These are phyloP conservation scores for Golubevia pallescens DNA, from an alignment of 1,284 basidiomycete species.

Conservation along the genomic window DNA sequence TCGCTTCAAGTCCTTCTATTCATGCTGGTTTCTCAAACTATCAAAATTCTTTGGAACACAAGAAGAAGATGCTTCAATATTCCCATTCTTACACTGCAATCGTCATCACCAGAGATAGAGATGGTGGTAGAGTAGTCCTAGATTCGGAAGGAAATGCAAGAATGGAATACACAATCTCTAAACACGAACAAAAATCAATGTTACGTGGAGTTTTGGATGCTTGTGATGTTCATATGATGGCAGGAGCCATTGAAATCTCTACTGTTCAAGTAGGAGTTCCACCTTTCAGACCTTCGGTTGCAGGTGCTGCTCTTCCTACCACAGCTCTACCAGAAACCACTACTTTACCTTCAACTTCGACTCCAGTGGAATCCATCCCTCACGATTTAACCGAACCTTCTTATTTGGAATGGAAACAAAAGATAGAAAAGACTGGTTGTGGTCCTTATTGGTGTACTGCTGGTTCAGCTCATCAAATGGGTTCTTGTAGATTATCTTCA, in stretches of 20 bases:
- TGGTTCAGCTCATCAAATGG: constrained; percentile 65
- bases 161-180: constrained; percentile 65
- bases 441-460: constrained; percentile 26
- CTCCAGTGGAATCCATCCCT: constrained; percentile 35
- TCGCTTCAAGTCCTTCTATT: constrained; percentile 64
- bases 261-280: constrained; percentile 62
- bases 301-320: constrained; percentile 10
- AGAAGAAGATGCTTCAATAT: constrained; percentile 62
- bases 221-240: constrained; percentile 65
- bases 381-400: constrained; percentile 40
- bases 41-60: constrained; percentile 61
- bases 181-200: constrained; percentile 63
- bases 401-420: constrained; percentile 52
- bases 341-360: constrained; percentile 38
- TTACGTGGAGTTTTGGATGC: constrained; percentile 64
- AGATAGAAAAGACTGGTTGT: constrained; percentile 37
- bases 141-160: constrained; percentile 63
- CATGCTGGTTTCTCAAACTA: constrained; percentile 64
- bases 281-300: too few species aligned
- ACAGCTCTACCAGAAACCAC: constrained; percentile 39
- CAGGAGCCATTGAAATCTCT: constrained; percentile 65
- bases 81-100: constrained; percentile 56
- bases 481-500: constrained; percentile 65
- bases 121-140: constrained; percentile 62
- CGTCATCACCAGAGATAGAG: constrained; percentile 57